A percentile compares a stretch with the other conserved stretches of the same genome.
These are phyloP conservation scores for Irpex sp. DNA, from an alignment of 1,284 basidiomycete species.

Conservation along the genomic window DNA sequence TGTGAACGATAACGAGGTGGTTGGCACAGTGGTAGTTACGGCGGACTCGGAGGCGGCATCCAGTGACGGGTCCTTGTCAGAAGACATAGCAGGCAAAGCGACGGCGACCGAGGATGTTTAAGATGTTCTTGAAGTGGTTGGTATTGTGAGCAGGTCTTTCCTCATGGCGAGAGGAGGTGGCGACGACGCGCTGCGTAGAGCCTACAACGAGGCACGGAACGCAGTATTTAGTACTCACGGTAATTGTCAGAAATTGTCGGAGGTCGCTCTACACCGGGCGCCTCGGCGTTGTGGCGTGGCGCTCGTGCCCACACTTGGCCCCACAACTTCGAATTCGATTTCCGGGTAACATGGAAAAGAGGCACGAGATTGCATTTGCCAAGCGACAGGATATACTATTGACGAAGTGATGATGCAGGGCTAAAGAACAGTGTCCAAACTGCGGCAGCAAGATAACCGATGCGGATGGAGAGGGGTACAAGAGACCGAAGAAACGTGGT, in stretches of 20 bases:
- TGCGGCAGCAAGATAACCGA: not conserved
- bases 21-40: not conserved
- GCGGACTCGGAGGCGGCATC: slow-evolving; percentile 1
- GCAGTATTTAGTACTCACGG: not conserved
- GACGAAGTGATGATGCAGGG: not conserved
- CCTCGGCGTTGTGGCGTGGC: not conserved
- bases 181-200: not conserved
- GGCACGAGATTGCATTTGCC: not conserved
- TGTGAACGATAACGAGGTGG: not conserved
- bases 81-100: slow-evolving; percentile 10
- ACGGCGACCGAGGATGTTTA: not conserved
- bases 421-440: not conserved
- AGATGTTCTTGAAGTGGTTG: not conserved
- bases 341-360: not conserved
- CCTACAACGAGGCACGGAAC: slow-evolving; percentile 1
- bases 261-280: not conserved
- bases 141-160: not conserved
- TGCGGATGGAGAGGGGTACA: slow-evolving; percentile 2
- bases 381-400: slow-evolving; percentile 1
- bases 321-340: not conserved
- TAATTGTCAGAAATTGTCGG: slow-evolving; percentile 1
- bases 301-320: not conserved
- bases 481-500: slow-evolving; percentile 6
- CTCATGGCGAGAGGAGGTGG: not conserved
- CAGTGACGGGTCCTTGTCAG: slow-evolving; percentile 7